Conservation (phyloP, 805 yeast species). For the Metschnikowia colocasiae region DNA sequence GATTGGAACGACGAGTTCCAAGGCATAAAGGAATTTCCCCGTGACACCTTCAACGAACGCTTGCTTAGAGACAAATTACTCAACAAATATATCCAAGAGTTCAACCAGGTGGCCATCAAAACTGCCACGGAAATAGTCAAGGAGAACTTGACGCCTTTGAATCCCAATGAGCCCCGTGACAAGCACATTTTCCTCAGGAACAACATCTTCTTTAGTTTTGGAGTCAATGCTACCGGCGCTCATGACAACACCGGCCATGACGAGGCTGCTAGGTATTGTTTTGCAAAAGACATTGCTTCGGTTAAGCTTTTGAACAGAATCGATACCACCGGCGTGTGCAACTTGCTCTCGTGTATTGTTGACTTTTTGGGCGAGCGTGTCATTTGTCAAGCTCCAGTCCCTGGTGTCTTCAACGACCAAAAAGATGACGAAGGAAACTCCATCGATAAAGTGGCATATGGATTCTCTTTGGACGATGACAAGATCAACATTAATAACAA, state of each 20-base stretch:
- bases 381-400: slow-evolving; percentile 92
- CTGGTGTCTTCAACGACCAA: slow-evolving; percentile 67
- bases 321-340: slow-evolving; percentile 60
- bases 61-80: slow-evolving; percentile 72
- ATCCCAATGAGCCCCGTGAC: slow-evolving; percentile 64
- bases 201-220: slow-evolving; percentile 83
- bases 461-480: slow-evolving; percentile 60
- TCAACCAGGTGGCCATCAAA: slow-evolving; percentile 67
- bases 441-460: slow-evolving; percentile 58
- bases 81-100: slow-evolving; percentile 69
- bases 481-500: slow-evolving; percentile 47
- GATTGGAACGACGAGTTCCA: slow-evolving; percentile 95
- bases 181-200: slow-evolving; percentile 71
- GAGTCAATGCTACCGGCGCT: slow-evolving; percentile 59
- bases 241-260: slow-evolving; percentile 71
- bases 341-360: slow-evolving; percentile 77
- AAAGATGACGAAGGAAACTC: slow-evolving; percentile 15
- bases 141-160: slow-evolving; percentile 73
- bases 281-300: slow-evolving; percentile 73
- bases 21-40: slow-evolving; percentile 69
- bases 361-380: slow-evolving; percentile 88
- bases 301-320: slow-evolving; percentile 64
- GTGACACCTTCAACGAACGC: slow-evolving; percentile 56
- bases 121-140: slow-evolving; percentile 76
- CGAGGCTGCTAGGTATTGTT: slow-evolving; percentile 79